Conservation (phyloP, 176 grass and related monocot genomes). For the Zea mays region Zm-B73-REFERENCE-NAM-5.0 NC_050104.1:158022001-158022500, state of each 20-base stretch:
- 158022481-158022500: constrained; percentile 28
- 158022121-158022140: constrained; percentile 75
- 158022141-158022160: constrained; percentile 70
- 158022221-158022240: constrained; percentile 36
- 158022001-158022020: constrained; percentile 68
- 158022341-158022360: constrained; percentile 43
- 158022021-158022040: constrained; percentile 64
- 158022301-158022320: not conserved
- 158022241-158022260: constrained; percentile 51
- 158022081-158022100: constrained; percentile 81
- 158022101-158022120: constrained; percentile 90
- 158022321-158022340: not conserved
- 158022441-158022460: constrained; percentile 4
- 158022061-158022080: constrained; percentile 71
- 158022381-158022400: constrained; percentile 39
- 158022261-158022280: constrained; percentile 44
- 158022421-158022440: constrained; percentile 34
- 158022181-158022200: not conserved
- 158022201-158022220: constrained; percentile 36
- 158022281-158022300: constrained; percentile 15
- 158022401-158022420: constrained; percentile 30
- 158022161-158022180: constrained; percentile 65
- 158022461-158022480: not conserved
- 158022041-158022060: constrained; percentile 62
- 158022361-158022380: constrained; percentile 32